Evolutionary conservation across 2,329 filamentous ascomycete species (phyloP).

Genomic region (Elsinoe arachidis): DNA sequence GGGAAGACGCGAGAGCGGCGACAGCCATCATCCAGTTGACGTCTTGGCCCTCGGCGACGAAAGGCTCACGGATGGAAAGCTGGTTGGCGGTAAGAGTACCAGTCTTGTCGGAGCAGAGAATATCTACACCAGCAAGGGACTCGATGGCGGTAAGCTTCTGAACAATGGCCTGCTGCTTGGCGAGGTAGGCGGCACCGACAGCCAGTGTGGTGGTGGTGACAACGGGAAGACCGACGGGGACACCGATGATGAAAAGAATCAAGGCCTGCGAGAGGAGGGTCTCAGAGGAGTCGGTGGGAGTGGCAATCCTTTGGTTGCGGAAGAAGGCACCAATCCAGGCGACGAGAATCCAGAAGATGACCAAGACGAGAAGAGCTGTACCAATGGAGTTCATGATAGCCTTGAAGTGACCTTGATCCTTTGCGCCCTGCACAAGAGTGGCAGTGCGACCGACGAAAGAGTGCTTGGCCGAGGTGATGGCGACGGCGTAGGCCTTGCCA

Average conservation of each 20-base stretch:
- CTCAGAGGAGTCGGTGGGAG: conserved; percentile 48
- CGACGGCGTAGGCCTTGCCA: conserved; percentile 64
- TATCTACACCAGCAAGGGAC: conserved; percentile 66
- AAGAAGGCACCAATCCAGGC: conserved; percentile 75
- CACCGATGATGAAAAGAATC: conserved; percentile 67
- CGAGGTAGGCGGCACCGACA: conserved; percentile 68
- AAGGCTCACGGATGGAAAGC: conserved; percentile 67
- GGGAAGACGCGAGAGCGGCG: conserved; percentile 65
- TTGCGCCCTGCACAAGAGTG: conserved; percentile 62
- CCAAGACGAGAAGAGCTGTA: conserved; percentile 62
- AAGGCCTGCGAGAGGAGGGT: conserved; percentile 61
- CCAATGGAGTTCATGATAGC: conserved; percentile 77
- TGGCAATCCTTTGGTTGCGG: conserved; percentile 57
- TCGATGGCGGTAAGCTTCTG: conserved; percentile 74
- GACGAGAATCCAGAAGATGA: conserved; percentile 67
- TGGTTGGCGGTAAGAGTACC: conserved; percentile 69
- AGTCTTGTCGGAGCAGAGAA: conserved; percentile 75
- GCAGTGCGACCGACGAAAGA: conserved; percentile 73
- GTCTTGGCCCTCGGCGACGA: conserved; percentile 66
- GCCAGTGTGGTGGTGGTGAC: conserved; percentile 70
- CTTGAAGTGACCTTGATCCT: conserved; percentile 73
- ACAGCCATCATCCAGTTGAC: conserved; percentile 82
- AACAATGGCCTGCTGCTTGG: conserved; percentile 69
- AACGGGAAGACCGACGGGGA: conserved; percentile 70
- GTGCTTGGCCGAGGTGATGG: conserved; percentile 57